Evolutionary conservation across 2,329 filamentous ascomycete genomes (phyloP), one percentile per base, ranked within the genome.

Genomic region (Calonectria ilicicola): DNA sequence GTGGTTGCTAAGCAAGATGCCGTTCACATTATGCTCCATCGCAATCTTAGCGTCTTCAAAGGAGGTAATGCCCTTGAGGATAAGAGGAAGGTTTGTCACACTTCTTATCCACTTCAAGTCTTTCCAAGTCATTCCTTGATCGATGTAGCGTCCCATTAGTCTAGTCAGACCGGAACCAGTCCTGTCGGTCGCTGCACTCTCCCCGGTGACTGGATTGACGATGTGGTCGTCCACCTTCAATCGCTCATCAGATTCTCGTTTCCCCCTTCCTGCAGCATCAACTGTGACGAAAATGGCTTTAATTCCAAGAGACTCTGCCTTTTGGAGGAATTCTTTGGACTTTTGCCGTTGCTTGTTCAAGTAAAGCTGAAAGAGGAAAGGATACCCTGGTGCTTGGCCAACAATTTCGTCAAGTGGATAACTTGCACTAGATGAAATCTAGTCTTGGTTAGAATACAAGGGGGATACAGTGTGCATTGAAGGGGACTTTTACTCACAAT

Each of bases 1-100:
- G 80, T 95, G 93, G 76, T 95, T 95, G 17, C 88, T 90, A 2
- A 95, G 85, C 1, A 95, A 87, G 60, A 95, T 93, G 0, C 91
- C 93, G 75, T 94, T 90, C 3, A 90, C 89, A 0, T 91, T 92
- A 15, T 87, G 79, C 65, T 92, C 87, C 42, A 91, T 86, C 2
- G 91, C 91, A 75, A 85, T 87, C 65, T 87, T 84, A 17, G 93
- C 93, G 81, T 95, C 93, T 47, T 86, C 85, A 0, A 90, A 89
- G 17, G 89, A 90, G 83, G 94, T 92, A n/a, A 95, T 89, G 0
- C 93, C 93, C 82, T 95, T 95, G 29, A 95, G 62, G 75, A 92
- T 84, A 85, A 94, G 76, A 78, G 91, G 84, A 90, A 88, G 70
- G 85, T 87, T 85, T 0, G 9, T 1, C 83, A 71, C 44, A 3